These are phyloP conservation scores for Coemansia sp. DNA, from an alignment of 192 early-diverging fungal species.

Conservation along the genomic window DNA sequence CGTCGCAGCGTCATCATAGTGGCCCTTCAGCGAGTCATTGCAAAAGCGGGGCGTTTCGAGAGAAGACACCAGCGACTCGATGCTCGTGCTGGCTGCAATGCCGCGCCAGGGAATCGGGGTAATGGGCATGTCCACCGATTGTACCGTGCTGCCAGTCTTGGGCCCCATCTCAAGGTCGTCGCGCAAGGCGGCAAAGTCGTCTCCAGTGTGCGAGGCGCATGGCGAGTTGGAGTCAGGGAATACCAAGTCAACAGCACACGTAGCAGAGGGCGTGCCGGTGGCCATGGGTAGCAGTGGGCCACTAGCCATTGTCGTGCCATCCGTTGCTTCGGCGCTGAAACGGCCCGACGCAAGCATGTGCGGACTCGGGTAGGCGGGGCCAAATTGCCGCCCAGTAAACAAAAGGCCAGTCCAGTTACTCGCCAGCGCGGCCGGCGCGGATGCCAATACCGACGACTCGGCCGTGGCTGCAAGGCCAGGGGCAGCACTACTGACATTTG, in stretches of 20 bases:
- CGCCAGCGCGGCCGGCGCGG: constrained; percentile 7
- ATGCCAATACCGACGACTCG: constrained; percentile 2
- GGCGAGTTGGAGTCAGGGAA: constrained; percentile 43
- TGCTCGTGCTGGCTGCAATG: constrained; percentile 10
- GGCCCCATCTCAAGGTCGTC: constrained; percentile 3
- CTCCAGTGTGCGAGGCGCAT: constrained; percentile 12
- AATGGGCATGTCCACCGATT: constrained; percentile 2
- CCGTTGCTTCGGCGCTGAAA: constrained; percentile 29
- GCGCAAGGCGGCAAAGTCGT: background rate
- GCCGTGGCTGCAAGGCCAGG: background rate
- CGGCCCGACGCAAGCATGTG: constrained; percentile 47
- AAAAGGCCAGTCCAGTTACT: constrained; percentile 8
- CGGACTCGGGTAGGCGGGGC: constrained; percentile 9
- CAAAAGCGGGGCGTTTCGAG: constrained; percentile 43
- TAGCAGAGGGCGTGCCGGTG: constrained; percentile 2
- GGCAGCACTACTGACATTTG: constrained; percentile 6
- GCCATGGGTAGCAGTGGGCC: background rate
- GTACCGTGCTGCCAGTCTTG: background rate
- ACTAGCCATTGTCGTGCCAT: constrained; percentile 10
- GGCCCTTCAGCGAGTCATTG: background rate
- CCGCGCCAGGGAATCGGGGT: constrained; percentile 30
- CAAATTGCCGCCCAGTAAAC: constrained; percentile 6
- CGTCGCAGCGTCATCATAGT: constrained; percentile 27
- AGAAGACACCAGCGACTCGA: constrained; percentile 30
- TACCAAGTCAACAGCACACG: constrained; percentile 22